A percentile compares a stretch with the other conserved stretches of the same genome.
Conservation (phyloP, 2,329 filamentous ascomycete genomes). For the Pseudogymnoascus destructans region DNA sequence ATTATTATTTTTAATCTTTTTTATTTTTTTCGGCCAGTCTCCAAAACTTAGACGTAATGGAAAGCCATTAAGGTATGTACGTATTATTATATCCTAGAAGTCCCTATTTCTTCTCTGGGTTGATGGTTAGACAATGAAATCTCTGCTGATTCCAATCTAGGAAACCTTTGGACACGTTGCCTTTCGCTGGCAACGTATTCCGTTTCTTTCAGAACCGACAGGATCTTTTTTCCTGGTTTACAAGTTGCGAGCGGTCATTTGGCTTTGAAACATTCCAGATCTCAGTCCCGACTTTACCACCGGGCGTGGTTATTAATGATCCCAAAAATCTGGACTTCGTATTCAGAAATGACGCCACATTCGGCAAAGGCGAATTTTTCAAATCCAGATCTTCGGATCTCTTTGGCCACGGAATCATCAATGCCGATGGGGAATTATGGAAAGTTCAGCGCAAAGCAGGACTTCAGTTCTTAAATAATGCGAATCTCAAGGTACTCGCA, state of each 20-base stretch:
- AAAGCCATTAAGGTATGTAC: conserved; percentile 20
- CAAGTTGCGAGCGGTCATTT: conserved; percentile 41
- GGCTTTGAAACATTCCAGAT: conserved; percentile 50
- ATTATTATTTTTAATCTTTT: neutral
- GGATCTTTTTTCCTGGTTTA: conserved; percentile 50
- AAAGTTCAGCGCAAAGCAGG: conserved; percentile 50
- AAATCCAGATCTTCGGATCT: conserved; percentile 46
- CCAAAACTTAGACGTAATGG: conserved; percentile 22
- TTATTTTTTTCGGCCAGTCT: neutral
- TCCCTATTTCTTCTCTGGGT: neutral
- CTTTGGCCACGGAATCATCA: conserved; percentile 55
- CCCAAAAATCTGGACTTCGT: conserved; percentile 49
- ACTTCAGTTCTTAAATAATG: conserved; percentile 41
- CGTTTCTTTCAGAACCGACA: conserved; percentile 47
- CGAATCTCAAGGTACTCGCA: conserved; percentile 44
- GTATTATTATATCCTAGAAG: neutral
- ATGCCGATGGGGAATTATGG: conserved; percentile 51
- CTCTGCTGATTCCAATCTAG: conserved; percentile 16
- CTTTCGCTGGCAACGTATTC: conserved; percentile 47
- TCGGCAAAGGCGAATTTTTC: conserved; percentile 50
- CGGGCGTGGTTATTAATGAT: conserved; percentile 49
- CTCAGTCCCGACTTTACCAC: conserved; percentile 47
- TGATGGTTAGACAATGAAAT: neutral
- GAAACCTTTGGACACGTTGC: conserved; percentile 27
- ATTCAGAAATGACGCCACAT: conserved; percentile 45